phyloP scores from a whole-genome alignment of 106 monocot species.

The Dioscorea zingiberensis region DNA sequence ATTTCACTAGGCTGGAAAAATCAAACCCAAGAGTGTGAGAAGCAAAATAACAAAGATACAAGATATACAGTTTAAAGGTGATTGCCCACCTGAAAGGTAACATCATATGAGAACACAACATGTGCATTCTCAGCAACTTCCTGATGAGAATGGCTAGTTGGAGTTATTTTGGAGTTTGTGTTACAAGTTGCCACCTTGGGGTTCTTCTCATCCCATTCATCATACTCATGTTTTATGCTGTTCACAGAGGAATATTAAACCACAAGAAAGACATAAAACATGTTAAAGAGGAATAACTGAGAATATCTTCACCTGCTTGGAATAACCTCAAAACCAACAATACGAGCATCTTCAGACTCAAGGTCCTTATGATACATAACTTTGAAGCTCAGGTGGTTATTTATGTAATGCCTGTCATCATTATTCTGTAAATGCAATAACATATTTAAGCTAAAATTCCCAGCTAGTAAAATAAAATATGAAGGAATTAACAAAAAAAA shows the following conservation, averaged over 20 bases:
- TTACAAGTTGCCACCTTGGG: slow-evolving; percentile 54
- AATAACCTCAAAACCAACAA: slow-evolving; percentile 65
- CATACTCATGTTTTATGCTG: slow-evolving; percentile 64
- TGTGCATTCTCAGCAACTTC: slow-evolving; percentile 50
- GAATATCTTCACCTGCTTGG: slow-evolving; percentile 35
- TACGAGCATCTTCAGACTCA: slow-evolving; percentile 39
- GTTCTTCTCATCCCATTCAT: slow-evolving; percentile 57
- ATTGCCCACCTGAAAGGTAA: slow-evolving; percentile 45
- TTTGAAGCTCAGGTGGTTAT: slow-evolving; percentile 59
- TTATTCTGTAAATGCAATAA: slow-evolving; percentile 23
- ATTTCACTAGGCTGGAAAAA: slow-evolving; percentile 39
- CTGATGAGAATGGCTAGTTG: slow-evolving; percentile 31
- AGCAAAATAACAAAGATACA: background rate
- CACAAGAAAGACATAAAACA: background rate
- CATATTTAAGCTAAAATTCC: background rate
- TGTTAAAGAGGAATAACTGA: background rate
- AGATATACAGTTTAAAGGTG: background rate
- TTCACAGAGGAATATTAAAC: background rate
- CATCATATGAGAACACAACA: slow-evolving; percentile 65
- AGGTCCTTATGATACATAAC: slow-evolving; percentile 51
- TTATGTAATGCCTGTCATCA: slow-evolving; percentile 46
- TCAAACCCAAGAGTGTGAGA: background rate
- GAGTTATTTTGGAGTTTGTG: slow-evolving; percentile 41
- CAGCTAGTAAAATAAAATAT: background rate
- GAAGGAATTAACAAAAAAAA: no score